phyloP scores from a whole-genome alignment of 257 asterid genomes.

The Linderniella brevidens region DNA sequence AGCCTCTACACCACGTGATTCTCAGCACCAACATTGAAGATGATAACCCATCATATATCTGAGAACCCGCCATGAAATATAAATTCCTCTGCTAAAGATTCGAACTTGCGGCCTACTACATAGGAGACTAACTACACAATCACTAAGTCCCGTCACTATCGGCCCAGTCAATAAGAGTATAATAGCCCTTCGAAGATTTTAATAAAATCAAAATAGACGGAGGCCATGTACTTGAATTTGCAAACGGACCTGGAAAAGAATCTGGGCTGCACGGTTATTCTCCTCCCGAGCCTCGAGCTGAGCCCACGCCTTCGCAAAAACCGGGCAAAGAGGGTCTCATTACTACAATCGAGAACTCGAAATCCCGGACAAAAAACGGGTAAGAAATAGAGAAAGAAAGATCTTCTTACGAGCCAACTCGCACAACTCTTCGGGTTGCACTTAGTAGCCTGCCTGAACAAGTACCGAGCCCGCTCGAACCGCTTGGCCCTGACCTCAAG shows the following conservation, averaged over 20 bases:
- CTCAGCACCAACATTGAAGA: no score
- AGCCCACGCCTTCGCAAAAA: slow-evolving; percentile 73
- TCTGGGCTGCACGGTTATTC: slow-evolving; percentile 43
- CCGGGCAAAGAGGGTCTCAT: background rate
- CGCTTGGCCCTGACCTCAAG: slow-evolving; percentile 82
- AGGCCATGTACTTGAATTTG: background rate
- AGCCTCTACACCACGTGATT: no score
- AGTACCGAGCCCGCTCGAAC: slow-evolving; percentile 67
- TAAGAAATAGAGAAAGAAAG: slow-evolving; percentile 3
- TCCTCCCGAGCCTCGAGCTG: slow-evolving; percentile 85
- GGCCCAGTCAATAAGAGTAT: no score
- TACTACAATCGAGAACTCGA: background rate
- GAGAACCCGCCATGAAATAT: no score
- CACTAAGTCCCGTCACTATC: no score
- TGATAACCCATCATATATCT: no score
- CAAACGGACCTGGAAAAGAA: slow-evolving; percentile 57
- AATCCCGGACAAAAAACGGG: background rate
- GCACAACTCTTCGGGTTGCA: slow-evolving; percentile 93
- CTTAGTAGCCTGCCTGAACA: slow-evolving; percentile 78
- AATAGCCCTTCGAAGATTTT: no score
- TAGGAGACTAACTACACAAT: no score
- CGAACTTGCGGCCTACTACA: no score
- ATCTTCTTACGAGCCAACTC: slow-evolving; percentile 99
- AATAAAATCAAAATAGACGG: no score
- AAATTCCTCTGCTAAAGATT: no score